Evolutionary conservation across 2,329 filamentous ascomycete genomes (phyloP).

Genomic region (Cercospora brassicicola): DNA sequence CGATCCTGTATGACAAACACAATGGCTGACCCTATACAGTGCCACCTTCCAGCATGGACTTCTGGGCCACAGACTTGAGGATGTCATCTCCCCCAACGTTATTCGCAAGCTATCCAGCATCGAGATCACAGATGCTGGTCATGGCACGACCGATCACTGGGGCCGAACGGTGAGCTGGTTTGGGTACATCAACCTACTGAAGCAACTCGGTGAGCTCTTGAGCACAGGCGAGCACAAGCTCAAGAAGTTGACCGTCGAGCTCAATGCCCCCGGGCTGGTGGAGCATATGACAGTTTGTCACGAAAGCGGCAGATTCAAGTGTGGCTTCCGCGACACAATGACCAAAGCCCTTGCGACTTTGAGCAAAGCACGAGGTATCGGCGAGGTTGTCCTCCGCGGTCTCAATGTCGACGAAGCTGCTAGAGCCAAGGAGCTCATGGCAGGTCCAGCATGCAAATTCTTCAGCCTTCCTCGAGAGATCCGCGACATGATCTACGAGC

Average conservation of each 20-base stretch:
- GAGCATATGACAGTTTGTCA: slow-evolving; percentile 34
- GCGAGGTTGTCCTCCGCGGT: slow-evolving; percentile 30
- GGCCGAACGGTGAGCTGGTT: slow-evolving; percentile 28
- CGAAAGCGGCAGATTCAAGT: slow-evolving; percentile 16
- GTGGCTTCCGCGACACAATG: slow-evolving; percentile 35
- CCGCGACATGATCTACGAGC: slow-evolving; percentile 35
- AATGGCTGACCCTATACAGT: slow-evolving; percentile 15
- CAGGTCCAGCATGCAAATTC: slow-evolving; percentile 23
- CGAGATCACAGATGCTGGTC: slow-evolving; percentile 79
- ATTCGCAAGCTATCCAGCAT: slow-evolving; percentile 45
- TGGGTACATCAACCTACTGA: slow-evolving; percentile 33
- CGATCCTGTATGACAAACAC: neutral
- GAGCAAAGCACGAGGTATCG: slow-evolving; percentile 27
- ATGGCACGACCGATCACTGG: slow-evolving; percentile 63
- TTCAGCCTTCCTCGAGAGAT: slow-evolving; percentile 32
- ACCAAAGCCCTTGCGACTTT: slow-evolving; percentile 21
- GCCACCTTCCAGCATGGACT: slow-evolving; percentile 37
- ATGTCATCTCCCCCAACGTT: slow-evolving; percentile 27
- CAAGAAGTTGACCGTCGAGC: slow-evolving; percentile 32
- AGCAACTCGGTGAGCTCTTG: slow-evolving; percentile 29
- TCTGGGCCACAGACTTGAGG: slow-evolving; percentile 13
- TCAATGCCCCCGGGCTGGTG: slow-evolving; percentile 27
- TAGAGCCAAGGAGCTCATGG: slow-evolving; percentile 30
- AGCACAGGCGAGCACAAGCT: slow-evolving; percentile 31
- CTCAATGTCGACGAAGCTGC: slow-evolving; percentile 27